Conservation (phyloP, 2,329 filamentous ascomycete genomes). For the Tympanopsis confertula region DNA sequence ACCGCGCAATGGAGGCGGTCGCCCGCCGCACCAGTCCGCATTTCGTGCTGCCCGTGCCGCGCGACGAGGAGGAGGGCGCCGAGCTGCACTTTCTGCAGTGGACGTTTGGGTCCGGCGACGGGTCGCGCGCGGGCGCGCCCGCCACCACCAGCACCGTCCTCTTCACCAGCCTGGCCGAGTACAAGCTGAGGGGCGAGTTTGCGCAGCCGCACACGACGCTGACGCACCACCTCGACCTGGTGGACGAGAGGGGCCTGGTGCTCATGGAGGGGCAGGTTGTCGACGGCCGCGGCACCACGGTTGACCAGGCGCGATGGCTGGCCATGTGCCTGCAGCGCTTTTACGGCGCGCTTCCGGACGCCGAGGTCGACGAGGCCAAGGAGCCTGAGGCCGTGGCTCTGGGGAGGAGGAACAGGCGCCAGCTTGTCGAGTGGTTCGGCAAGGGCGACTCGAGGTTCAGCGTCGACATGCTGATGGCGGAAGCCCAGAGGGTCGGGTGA, state of each 20-base stretch:
- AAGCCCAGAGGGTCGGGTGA: conserved; percentile 43
- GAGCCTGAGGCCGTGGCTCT: conserved; percentile 5
- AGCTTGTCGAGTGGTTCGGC: conserved; percentile 50
- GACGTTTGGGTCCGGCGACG: no score
- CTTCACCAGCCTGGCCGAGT: neutral
- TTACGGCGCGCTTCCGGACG: no score
- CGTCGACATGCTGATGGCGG: conserved; percentile 49
- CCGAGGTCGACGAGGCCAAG: conserved; percentile 16
- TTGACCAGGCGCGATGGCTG: neutral
- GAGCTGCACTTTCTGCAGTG: neutral
- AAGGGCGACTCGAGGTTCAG: conserved; percentile 47
- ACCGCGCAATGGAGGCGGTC: neutral
- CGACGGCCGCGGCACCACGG: neutral
- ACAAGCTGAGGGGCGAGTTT: neutral
- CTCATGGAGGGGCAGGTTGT: neutral
- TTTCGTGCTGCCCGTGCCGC: neutral
- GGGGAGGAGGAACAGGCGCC: conserved; percentile 25
- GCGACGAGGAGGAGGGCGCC: conserved; percentile 9
- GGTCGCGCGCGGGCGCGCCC: no score
- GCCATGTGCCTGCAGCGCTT: neutral
- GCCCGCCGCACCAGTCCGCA: neutral
- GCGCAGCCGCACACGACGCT: neutral
- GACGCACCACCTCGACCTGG: neutral
- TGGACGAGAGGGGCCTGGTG: neutral
- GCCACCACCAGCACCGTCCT: neutral